Conservation (phyloP, 2,329 filamentous ascomycete species). For the Penicillium sp. region DNA sequence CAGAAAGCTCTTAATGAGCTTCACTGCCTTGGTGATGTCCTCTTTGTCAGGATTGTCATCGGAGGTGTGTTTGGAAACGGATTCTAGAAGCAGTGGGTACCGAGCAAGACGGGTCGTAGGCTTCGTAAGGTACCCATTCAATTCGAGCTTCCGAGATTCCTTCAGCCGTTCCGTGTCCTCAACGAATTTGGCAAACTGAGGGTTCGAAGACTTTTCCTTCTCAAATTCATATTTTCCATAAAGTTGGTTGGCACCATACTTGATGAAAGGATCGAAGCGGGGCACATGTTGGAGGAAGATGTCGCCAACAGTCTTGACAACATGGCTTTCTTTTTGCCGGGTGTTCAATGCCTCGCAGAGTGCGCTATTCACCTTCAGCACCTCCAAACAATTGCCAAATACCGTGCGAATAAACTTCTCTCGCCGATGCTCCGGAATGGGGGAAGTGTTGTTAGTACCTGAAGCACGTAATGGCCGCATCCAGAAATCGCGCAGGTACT, state of each 20-base stretch:
- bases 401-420: constrained; percentile 91
- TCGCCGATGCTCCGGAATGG: constrained; percentile 78
- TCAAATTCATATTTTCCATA: constrained; percentile 98
- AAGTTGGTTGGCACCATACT: constrained; percentile 90
- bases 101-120: constrained; percentile 90
- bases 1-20: constrained; percentile 78
- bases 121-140: constrained; percentile 97
- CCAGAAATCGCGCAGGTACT: constrained; percentile 98
- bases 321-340: constrained; percentile 80
- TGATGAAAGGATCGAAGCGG: constrained; percentile 91
- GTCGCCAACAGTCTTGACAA: constrained; percentile 85
- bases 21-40: constrained; percentile 84
- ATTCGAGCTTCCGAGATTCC: constrained; percentile 90
- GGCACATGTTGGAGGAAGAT: constrained; percentile 90
- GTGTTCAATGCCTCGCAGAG: constrained; percentile 84
- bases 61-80: constrained; percentile 84
- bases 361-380: constrained; percentile 82
- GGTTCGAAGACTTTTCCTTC: constrained; percentile 83
- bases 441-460: constrained; percentile 59
- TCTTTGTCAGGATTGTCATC: constrained; percentile 84
- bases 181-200: constrained; percentile 80
- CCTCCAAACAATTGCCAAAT: constrained; percentile 93
- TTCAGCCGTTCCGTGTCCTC: constrained; percentile 95
- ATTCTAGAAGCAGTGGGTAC: constrained; percentile 87
- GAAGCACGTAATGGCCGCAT: constrained; percentile 82